Evolutionary conservation across 352 stramenopile species (phyloP).

Genomic region (Stramenopiles sp.): DNA sequence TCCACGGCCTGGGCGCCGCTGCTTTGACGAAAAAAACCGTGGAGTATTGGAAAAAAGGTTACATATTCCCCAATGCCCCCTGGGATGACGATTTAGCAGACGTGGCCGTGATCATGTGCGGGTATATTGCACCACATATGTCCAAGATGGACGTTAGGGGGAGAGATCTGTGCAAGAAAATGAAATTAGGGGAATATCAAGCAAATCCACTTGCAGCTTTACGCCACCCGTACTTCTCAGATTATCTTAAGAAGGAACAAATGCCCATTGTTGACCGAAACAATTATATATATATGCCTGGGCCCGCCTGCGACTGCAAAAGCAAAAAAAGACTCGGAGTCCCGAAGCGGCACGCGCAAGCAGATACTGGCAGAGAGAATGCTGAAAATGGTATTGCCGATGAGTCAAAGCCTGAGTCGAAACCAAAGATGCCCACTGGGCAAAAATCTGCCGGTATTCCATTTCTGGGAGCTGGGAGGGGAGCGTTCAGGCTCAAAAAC

Average conservation of each 20-base stretch:
- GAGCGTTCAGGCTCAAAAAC: not conserved
- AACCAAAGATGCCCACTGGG: not conserved
- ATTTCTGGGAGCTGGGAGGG: not conserved
- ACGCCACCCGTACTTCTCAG: not conserved
- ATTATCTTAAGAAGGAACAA: not conserved
- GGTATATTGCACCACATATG: not conserved
- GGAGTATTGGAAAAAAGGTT: constrained; percentile 1
- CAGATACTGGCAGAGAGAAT: not conserved
- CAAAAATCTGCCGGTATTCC: not conserved
- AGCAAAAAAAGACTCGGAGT: not conserved
- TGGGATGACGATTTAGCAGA: constrained; percentile 3
- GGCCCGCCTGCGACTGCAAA: not conserved
- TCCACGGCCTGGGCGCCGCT: not conserved
- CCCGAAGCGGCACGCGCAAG: not conserved
- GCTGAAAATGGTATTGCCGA: not conserved
- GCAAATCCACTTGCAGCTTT: not conserved
- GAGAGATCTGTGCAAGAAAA: not conserved
- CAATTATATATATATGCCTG: constrained; percentile 4
- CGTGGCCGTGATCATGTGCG: not conserved
- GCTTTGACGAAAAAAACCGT: not conserved
- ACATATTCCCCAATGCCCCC: not conserved
- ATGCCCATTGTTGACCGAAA: not conserved
- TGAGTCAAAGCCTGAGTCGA: no score
- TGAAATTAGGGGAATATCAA: not conserved
- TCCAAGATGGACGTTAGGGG: not conserved